Conservation (phyloP, 2,329 filamentous ascomycete genomes). For the Cordyceps tenuipes region DNA sequence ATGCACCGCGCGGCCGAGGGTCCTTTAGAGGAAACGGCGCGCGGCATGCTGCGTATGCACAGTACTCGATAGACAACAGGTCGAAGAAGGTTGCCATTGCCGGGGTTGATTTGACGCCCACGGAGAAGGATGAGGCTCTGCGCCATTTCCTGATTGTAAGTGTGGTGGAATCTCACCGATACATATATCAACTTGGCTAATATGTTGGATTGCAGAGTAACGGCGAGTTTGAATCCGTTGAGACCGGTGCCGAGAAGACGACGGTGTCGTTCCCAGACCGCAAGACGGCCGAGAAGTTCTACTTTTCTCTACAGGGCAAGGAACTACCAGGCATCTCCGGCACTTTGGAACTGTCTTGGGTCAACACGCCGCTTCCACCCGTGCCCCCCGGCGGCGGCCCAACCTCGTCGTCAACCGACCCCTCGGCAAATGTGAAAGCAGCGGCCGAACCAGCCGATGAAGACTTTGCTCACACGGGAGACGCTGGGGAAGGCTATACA, state of each 20-base stretch:
- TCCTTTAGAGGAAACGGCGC: slow-evolving; percentile 35
- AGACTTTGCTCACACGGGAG: slow-evolving; percentile 17
- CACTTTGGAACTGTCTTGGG: slow-evolving; percentile 60
- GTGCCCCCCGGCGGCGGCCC: slow-evolving; percentile 3
- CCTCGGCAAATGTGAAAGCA: slow-evolving; percentile 10
- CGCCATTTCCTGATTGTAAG: slow-evolving; percentile 63
- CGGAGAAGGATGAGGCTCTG: slow-evolving; percentile 59
- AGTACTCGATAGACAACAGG: slow-evolving; percentile 67
- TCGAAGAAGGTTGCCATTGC: slow-evolving; percentile 59
- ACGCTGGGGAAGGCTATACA: slow-evolving; percentile 15
- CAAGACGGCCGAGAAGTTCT: slow-evolving; percentile 63
- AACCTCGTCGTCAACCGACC: neutral
- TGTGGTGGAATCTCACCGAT: slow-evolving; percentile 7
- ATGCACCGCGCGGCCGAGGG: slow-evolving; percentile 25
- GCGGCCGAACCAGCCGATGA: slow-evolving; percentile 6
- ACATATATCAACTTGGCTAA: neutral
- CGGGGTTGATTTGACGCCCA: slow-evolving; percentile 53
- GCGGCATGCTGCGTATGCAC: slow-evolving; percentile 47
- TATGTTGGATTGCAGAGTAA: slow-evolving; percentile 39
- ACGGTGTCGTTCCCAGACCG: slow-evolving; percentile 58
- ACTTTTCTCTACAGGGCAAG: slow-evolving; percentile 47
- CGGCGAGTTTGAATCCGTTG: slow-evolving; percentile 53
- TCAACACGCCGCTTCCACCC: slow-evolving; percentile 23
- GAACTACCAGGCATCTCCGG: slow-evolving; percentile 54
- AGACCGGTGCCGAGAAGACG: slow-evolving; percentile 37